Percentiles rank a stretch among this genome's conserved stretches.
These are phyloP conservation scores for Hirschfeldia incana DNA, from an alignment of 345 rosid species.

Conservation along the genomic window DNA sequence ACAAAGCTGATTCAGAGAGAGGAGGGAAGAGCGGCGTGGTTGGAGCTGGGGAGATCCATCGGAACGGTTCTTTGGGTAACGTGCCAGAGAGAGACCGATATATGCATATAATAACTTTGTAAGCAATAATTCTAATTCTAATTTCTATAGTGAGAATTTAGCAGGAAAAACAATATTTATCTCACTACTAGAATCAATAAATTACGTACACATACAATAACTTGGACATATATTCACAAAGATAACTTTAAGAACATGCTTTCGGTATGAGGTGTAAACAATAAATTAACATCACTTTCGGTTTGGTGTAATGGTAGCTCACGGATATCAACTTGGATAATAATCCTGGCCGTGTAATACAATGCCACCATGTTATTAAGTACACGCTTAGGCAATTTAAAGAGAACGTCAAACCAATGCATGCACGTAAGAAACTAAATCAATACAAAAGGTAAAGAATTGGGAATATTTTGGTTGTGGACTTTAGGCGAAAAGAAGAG, in stretches of 20 bases:
- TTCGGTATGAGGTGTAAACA: neutral
- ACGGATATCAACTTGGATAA: neutral
- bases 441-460: neutral
- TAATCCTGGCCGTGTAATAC: neutral
- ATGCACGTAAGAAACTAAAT: constrained; percentile 15
- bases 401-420: neutral
- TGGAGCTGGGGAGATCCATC: neutral
- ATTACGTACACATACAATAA: neutral
- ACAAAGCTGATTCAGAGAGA: no score
- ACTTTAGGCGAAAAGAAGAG: neutral
- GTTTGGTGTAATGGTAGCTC: constrained; percentile 12
- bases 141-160: neutral
- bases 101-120: no score
- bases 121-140: neutral
- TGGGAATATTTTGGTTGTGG: neutral
- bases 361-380: neutral
- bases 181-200: no score
- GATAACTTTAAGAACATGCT: neutral
- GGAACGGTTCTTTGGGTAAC: neutral
- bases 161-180: neutral
- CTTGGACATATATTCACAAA: neutral
- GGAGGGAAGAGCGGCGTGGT: neutral
- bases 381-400: neutral
- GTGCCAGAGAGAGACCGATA: no score
- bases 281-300: neutral